Conservation (phyloP, 176 grass and related monocot species). For the Musa beccarii region DNA sequence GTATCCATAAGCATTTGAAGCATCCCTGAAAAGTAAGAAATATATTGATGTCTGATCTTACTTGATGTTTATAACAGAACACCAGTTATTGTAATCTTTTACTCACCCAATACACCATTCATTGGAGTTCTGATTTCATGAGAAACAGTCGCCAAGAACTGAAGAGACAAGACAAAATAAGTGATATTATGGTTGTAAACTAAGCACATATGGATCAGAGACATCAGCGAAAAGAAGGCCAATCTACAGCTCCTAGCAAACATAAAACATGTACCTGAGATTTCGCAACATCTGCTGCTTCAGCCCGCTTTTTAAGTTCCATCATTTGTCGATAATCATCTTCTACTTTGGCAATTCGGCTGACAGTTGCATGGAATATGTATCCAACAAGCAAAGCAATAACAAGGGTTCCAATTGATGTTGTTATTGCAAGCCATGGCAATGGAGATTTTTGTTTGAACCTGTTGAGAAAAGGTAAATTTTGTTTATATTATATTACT, state of each 20-base stretch:
- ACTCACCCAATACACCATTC: constrained; percentile 95
- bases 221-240: too few species aligned
- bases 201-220: neutral
- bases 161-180: constrained; percentile 19
- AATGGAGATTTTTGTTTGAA: constrained; percentile 55
- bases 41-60: neutral
- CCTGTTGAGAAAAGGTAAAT: constrained; percentile 23
- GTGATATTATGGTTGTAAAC: neutral
- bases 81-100: neutral
- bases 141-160: constrained; percentile 99
- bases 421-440: constrained; percentile 77
- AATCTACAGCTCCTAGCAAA: neutral
- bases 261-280: constrained; percentile 49
- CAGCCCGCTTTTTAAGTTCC: constrained; percentile 62
- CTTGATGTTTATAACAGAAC: too few species aligned
- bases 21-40: constrained; percentile 55
- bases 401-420: constrained; percentile 57
- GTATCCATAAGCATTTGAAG: constrained; percentile 99
- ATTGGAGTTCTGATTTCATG: constrained; percentile 99
- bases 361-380: constrained; percentile 71
- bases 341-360: constrained; percentile 76
- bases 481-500: neutral
- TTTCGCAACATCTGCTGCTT: constrained; percentile 84
- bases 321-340: constrained; percentile 76
- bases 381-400: constrained; percentile 56